Evolutionary conservation across 2,329 filamentous ascomycete genomes (phyloP), one percentile per base, ranked within the genome.

Genomic region (Bipolaris zeicola): DNA sequence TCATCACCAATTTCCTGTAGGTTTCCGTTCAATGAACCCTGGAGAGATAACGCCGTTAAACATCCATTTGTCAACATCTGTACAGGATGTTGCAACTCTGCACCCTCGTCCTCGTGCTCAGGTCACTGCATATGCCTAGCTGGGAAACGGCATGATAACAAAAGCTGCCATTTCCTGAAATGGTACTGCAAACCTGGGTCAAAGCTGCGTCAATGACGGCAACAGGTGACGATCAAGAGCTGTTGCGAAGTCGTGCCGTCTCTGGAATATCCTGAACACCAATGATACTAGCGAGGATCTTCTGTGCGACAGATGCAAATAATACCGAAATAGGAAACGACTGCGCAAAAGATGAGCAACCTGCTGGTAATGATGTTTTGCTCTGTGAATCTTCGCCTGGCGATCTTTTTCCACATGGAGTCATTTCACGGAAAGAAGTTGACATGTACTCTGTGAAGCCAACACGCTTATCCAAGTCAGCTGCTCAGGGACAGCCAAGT

Each of bases 61-160:
- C 5, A 11, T 14, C 14, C 11, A 38, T 38, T 20, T 34, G 42
- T 42, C 33, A 46, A 36, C 24, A 33, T 1, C 28, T 33, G 26
- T 33, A 11, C 11, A 41, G 11, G 11, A 22, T 5, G 26, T 37
- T 18, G 22, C 20, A 11, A 31, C 31, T 41, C 7, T 22, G 16
- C 39, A n/a, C 16, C 18, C 28, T 22, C 48, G 14, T 14, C 42
- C 11, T 37, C 20, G 48, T 42, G 28, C 36, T 14, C 34, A 16
- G 51, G 6, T 11, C 22, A 54, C 28, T 18, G 36, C 45, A 52
- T 28, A 24, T 31, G 31, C 45, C 46, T 33, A 49, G 43, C 26
- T 33, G n/a, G 16, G 20, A 43, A 24, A 14, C 37, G 33, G n/a
- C 37, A 26, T 16, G 5, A 16, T 44, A 18, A n/a, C 26, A 10